These are phyloP conservation scores for Polygonum maritimum DNA, from an alignment of 148 eudicot species.

Conservation along the genomic window DNA sequence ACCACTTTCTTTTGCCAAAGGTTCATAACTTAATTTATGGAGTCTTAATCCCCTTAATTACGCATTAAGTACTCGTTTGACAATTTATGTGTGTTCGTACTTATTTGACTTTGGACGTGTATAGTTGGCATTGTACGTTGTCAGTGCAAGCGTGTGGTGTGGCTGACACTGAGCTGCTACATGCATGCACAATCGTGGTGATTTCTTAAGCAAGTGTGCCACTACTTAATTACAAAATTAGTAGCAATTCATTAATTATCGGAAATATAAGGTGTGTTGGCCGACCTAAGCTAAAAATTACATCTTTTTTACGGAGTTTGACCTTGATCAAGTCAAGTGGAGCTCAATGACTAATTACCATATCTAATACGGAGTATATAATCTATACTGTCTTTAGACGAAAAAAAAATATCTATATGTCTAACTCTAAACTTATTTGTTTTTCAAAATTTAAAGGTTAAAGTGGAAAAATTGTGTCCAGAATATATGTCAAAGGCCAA, in stretches of 20 bases:
- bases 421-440: too few species aligned
- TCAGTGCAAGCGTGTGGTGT: slow-evolving; percentile 9
- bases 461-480: too few species aligned
- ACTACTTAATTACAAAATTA: neutral
- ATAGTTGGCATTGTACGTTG: neutral
- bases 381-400: too few species aligned
- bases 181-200: neutral
- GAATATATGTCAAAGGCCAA: too few species aligned
- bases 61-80: neutral
- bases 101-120: neutral
- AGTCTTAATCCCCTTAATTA: neutral
- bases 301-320: neutral
- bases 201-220: neutral
- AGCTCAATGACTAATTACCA: neutral
- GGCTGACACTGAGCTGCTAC: neutral
- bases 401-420: too few species aligned
- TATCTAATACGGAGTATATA: too few species aligned
- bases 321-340: neutral
- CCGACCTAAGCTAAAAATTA: neutral
- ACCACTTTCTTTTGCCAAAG: too few species aligned
- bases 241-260: neutral
- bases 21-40: too few species aligned
- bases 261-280: neutral
- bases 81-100: neutral
- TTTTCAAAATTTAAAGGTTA: too few species aligned